These are phyloP conservation scores for Perkinsus chesapeaki DNA, from an alignment of 169 alveolate genomes.

Conservation along the genomic window DNA sequence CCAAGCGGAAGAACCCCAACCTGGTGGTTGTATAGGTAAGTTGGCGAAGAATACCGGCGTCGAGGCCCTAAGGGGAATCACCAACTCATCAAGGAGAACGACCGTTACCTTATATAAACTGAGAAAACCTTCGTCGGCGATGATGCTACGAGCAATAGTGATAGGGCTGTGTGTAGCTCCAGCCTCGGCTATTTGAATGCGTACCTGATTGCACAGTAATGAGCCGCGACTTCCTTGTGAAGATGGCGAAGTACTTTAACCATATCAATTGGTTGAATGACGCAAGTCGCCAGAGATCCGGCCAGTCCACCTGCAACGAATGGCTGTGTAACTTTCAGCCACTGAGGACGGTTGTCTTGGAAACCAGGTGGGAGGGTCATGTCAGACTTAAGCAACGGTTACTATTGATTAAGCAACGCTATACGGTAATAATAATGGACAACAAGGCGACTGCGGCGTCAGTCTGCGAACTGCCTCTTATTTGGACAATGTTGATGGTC, in stretches of 20 bases:
- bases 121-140: slow-evolving; percentile 44
- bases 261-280: slow-evolving; percentile 77
- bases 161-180: slow-evolving; percentile 41
- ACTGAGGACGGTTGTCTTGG: background rate
- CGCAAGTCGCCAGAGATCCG: slow-evolving; percentile 75
- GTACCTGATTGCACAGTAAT: background rate
- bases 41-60: slow-evolving; percentile 88
- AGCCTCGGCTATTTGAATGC: slow-evolving; percentile 74
- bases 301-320: slow-evolving; percentile 72
- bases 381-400: no score
- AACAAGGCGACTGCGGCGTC: background rate
- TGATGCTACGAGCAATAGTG: slow-evolving; percentile 39
- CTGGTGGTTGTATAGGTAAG: slow-evolving; percentile 87
- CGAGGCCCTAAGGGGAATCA: slow-evolving; percentile 65
- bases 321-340: slow-evolving; percentile 43
- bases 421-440: background rate
- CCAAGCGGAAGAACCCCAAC: slow-evolving; percentile 68
- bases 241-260: no score
- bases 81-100: background rate
- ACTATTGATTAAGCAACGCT: background rate
- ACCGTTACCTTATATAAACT: slow-evolving; percentile 46
- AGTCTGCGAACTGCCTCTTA: background rate
- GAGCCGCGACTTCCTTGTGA: background rate
- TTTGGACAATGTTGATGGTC: background rate
- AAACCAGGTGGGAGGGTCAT: background rate